Evolutionary conservation across 352 stramenopile species (phyloP).

Genomic region (Globisporangium sylvaticum): DNA sequence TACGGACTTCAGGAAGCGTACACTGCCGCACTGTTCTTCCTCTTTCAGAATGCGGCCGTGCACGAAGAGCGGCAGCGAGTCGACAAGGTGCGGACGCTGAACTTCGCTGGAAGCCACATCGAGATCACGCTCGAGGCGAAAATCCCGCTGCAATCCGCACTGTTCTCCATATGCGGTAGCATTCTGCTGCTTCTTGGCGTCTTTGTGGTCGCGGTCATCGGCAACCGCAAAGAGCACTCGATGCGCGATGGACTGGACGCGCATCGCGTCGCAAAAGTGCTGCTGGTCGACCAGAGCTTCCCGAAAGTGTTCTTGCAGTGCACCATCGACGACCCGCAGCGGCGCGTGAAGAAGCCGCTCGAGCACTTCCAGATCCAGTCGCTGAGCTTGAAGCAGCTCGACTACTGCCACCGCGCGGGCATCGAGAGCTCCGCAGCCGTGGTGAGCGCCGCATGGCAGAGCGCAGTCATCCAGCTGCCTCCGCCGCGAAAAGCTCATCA

Average conservation of each 20-base stretch:
- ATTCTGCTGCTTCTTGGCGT: constrained; percentile 18
- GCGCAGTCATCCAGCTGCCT: constrained; percentile 7
- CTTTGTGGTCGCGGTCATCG: constrained; percentile 11
- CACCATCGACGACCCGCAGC: constrained; percentile 20
- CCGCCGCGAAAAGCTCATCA: neutral
- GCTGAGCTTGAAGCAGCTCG: constrained; percentile 30
- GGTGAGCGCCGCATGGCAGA: neutral
- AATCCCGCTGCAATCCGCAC: constrained; percentile 30
- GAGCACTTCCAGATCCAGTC: constrained; percentile 27
- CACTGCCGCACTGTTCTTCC: constrained; percentile 44
- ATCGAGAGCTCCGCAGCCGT: neutral
- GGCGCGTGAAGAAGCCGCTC: constrained; percentile 15
- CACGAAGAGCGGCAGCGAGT: constrained; percentile 19
- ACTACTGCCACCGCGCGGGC: neutral
- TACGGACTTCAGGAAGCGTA: constrained; percentile 44
- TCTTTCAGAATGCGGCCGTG: constrained; percentile 50
- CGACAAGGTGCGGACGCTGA: constrained; percentile 26
- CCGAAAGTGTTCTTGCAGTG: constrained; percentile 34
- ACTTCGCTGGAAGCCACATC: constrained; percentile 30
- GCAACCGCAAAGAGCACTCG: constrained; percentile 19
- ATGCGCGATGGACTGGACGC: constrained; percentile 25
- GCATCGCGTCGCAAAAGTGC: constrained; percentile 37
- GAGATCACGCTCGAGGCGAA: constrained; percentile 29
- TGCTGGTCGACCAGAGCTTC: constrained; percentile 32
- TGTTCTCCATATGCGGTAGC: constrained; percentile 26